Evolutionary conservation across 2,329 filamentous ascomycete genomes (phyloP).

Genomic region (Tothia fuscella): DNA sequence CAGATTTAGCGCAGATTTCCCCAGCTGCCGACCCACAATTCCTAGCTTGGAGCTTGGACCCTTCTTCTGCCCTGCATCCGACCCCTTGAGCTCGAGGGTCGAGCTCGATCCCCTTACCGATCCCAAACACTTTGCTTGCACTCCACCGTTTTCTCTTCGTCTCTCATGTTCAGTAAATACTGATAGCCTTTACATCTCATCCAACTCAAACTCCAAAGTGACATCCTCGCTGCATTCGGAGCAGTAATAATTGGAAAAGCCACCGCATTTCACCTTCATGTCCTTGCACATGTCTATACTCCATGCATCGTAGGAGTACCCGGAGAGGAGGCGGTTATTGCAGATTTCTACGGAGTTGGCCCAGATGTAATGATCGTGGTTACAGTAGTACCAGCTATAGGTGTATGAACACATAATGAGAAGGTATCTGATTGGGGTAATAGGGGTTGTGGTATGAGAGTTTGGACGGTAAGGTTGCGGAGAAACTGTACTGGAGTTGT

Average conservation of each 20-base stretch:
- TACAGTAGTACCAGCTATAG: slow-evolving; percentile 36
- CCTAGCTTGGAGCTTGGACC: no score
- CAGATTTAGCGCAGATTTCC: no score
- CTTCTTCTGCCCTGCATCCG: no score
- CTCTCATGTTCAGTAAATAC: background rate
- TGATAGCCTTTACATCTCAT: slow-evolving; percentile 19
- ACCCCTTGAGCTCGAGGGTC: no score
- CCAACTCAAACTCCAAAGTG: slow-evolving; percentile 29
- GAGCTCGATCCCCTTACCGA: no score
- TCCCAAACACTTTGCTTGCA: background rate
- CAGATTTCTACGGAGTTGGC: slow-evolving; percentile 34
- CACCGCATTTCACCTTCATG: slow-evolving; percentile 28
- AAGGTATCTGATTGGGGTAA: background rate
- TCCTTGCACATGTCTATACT: slow-evolving; percentile 36
- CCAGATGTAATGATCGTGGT: slow-evolving; percentile 38
- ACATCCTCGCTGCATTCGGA: slow-evolving; percentile 32
- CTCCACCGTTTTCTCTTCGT: background rate
- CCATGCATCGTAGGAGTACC: slow-evolving; percentile 37
- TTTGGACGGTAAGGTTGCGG: background rate
- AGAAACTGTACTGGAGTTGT: background rate
- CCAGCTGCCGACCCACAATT: no score
- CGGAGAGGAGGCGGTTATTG: slow-evolving; percentile 30
- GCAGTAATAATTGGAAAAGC: slow-evolving; percentile 34
- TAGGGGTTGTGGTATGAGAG: background rate
- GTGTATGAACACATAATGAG: slow-evolving; percentile 34